These are phyloP conservation scores for Cercospora beticola DNA, from an alignment of 2,329 filamentous ascomycete species.

Conservation along the genomic window DNA sequence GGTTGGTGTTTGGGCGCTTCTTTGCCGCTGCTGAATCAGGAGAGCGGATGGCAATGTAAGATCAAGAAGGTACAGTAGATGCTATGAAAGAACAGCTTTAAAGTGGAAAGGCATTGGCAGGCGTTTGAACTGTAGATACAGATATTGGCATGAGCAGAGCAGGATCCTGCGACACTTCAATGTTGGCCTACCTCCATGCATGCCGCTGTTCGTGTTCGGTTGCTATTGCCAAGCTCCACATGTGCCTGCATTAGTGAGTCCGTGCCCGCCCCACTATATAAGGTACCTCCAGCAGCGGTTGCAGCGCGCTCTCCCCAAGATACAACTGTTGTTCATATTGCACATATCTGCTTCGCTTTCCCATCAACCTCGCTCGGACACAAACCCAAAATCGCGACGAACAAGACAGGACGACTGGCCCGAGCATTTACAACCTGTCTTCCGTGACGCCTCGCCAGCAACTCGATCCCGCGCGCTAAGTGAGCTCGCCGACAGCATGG, in stretches of 20 bases:
- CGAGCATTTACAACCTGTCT: neutral
- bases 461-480: neutral
- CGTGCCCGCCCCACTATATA: conserved; percentile 1
- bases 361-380: neutral
- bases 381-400: neutral
- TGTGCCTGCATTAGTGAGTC: conserved; percentile 3
- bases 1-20: conserved; percentile 97
- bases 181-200: neutral
- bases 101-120: conserved; percentile 11
- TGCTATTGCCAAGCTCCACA: conserved; percentile 1
- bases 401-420: neutral
- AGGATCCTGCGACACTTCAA: neutral
- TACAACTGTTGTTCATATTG: conserved; percentile 1
- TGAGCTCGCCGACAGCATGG: conserved; percentile 9
- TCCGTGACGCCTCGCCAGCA: neutral
- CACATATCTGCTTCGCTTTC: neutral
- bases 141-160: neutral
- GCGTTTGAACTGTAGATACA: conserved; percentile 10
- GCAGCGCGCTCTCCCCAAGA: neutral
- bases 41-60: conserved; percentile 35
- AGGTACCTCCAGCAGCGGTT: neutral
- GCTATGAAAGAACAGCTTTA: neutral
- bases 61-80: conserved; percentile 22
- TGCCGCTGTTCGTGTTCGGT: neutral
- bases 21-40: conserved; percentile 34